Base-by-base conservation (phyloP, 179 eudicot species). In the Actinidia polygama region DNA sequence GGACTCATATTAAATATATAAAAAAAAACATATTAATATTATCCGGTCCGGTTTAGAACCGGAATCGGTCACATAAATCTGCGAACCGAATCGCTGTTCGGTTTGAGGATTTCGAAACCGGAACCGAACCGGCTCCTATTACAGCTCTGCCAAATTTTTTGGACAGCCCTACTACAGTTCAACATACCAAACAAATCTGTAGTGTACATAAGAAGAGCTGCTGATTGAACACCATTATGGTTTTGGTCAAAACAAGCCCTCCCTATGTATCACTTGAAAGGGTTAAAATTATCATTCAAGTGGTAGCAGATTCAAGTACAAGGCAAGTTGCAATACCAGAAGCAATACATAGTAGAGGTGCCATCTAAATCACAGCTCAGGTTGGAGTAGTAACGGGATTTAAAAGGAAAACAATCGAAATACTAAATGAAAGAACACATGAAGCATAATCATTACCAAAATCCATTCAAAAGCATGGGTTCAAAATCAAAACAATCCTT, bases 401-500 rank as follows among this genome's bases (percentile, higher is more conserved):
- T 2, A 76, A 5, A 58, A 19, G 10, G 14, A 58, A 77, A 77
- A 58, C 30, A 51, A 77, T 58, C 44, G 5, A 46, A 51, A 73
- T 16, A 15, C 15, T 10, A 44, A 10, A 59, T 9, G 19, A 77
- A 58, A 59, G 10, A 77, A 57, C 68, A 18, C 10, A 24, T 18
- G 14, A 55, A 54, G n/a, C 19, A 62, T n/a, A 69, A 58, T 26
- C 30, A 55, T 36, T 15, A 55, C 23, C 68, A 46, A 46, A 26
- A 63, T 78, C 44, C 36, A 44, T 24, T 14, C 18, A 77, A 46
- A 61, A 15, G 81, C 81, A 64, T 47, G 47, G 26, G 71, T 30
- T 51, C 64, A 4, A 7, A 80, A 62, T 55, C 30, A 36, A 66
- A 36, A 14, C 50, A 77, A 53, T 54, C 57, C 54, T 51, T 26